Base-by-base conservation (phyloP, 306 rosid genomes). In the Castanea mollissima region DNA sequence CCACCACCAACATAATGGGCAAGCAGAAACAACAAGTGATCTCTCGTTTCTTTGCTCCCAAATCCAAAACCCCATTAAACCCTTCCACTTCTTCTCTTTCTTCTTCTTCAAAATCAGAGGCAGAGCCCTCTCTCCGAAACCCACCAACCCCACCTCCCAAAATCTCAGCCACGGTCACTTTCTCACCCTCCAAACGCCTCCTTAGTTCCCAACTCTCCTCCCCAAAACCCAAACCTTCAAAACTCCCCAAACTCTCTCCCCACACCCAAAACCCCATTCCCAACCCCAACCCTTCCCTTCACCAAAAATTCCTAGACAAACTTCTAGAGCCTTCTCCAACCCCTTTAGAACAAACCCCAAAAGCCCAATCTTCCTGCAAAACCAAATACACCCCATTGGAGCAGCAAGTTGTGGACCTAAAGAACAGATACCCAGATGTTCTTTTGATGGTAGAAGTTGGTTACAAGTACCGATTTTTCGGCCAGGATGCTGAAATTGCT, bases 401-500 rank as follows among this genome's bases (percentile, higher is more conserved):
- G 44, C 89, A 78, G 4, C 99, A 91, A 23, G 94, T 95, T 27
- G 87, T 86, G 73, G 92, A 92, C 34, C 89, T 95, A 16, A 95
- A 93, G 69, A 55, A 75, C 25, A 85, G 81, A 10, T 73, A 89
- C 89, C 97, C 96, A n/a, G 98, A 92, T 57, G 99, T 95, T 41
- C 92, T 95, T 56, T 70, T 95, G 57, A 91, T 95, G 99, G 81
- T 95, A 35, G 98, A 95, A 76, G 98, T 95, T 78, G 99, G 99
- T 82, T 95, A 95, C 75, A 92, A 54, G 87, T 95, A 76, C 68
- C 83, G 98, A 1, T 95, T 92, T 57, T 95, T 95, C 55, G 98
- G 93, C 32, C 78, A 84, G 15, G 99, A 95, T 69, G 97, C 99
- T 1, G 94, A 89, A 76, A 84, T 83, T 63, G 99, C 98, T 10